Conservation (phyloP, 352 stramenopile species). For the Globisporangium splendens region DNA sequence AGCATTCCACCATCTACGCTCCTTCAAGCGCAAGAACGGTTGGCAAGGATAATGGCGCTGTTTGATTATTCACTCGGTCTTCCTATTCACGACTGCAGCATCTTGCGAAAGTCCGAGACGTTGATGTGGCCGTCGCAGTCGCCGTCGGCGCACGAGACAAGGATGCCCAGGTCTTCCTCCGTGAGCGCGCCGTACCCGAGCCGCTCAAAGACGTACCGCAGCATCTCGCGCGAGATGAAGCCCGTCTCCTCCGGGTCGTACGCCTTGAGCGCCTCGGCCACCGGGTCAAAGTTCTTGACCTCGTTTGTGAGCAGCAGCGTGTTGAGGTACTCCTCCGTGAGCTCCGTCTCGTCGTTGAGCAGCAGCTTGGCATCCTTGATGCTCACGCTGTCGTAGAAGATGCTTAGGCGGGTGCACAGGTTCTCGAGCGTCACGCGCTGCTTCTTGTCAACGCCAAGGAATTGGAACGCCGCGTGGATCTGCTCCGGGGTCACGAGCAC, state of each 20-base stretch:
- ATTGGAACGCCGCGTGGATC: constrained; percentile 84
- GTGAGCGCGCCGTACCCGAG: constrained; percentile 77
- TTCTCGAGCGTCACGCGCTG: constrained; percentile 79
- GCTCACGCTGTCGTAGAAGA: constrained; percentile 89
- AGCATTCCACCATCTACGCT: too few species aligned
- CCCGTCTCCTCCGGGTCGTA: constrained; percentile 89
- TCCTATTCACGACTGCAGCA: constrained; percentile 32
- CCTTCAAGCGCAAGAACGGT: neutral
- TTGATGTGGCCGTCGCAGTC: constrained; percentile 81
- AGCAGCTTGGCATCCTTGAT: constrained; percentile 78
- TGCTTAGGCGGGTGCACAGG: constrained; percentile 67
- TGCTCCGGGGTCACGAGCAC: constrained; percentile 84
- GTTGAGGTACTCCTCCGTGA: constrained; percentile 71
- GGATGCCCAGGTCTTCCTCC: constrained; percentile 80
- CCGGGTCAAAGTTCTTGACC: constrained; percentile 88
- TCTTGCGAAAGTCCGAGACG: constrained; percentile 77
- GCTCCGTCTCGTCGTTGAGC: constrained; percentile 79
- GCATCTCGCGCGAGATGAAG: constrained; percentile 75
- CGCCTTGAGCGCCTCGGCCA: constrained; percentile 86
- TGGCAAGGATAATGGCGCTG: neutral
- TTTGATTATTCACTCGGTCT: constrained; percentile 13
- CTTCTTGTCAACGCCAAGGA: constrained; percentile 85
- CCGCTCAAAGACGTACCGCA: constrained; percentile 79
- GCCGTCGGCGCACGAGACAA: constrained; percentile 83
- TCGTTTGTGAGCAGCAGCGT: constrained; percentile 86